Evolutionary conservation across 164 flowering plant genomes (phyloP), one percentile per base, ranked within the genome.

Genomic region (Cinnamomum micranthum): DNA sequence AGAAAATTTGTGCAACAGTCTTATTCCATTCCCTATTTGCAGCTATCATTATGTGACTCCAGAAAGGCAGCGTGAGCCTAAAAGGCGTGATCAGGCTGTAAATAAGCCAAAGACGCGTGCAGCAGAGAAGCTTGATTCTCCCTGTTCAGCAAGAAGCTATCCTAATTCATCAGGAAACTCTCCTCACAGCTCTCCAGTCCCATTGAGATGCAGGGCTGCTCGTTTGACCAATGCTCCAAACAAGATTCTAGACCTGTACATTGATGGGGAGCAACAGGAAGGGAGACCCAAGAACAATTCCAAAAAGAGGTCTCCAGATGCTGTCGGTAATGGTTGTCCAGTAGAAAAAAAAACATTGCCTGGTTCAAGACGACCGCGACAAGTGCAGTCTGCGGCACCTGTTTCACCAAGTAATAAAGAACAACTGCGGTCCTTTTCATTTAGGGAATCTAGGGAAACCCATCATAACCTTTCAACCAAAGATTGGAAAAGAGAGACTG

Each of bases 211-310:
- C n/a, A 74, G 74, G 35, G 76, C 82, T 22, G 63, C 75, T 62
- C 77, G 68, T 23, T 77, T 75, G n/a, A 85, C 88, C 66, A 84
- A 82, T 76, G 84, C 77, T 69, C 86, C 93, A n/a, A 85, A 71
- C 75, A 86, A 83, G 69, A 81, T 89, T 63, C 74, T 96, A 64
- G 99, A 96, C 77, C 97, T 91, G 10, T 96, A 90, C 80, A 91
- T 96, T 78, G 99, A 92, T 83, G 98, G 97, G 22, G 99, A 96
- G 77, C 88, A 87, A 25, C 81, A 81, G 52, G 93, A 88, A 74
- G 83, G 78, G 59, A 81, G 76, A 72, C 64, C 78, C 13, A 85
- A 74, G 71, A 85, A 69, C 47, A 78, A 62, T 76, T 76, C 81
- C 72, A 80, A 63, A 52, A 87, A 76, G 77, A 79, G 72, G 60